A percentile compares a stretch with the other conserved stretches of the same genome.
Conservation (phyloP, 495 filamentous ascomycete genomes). For the Lophium mytilinum region DNA sequence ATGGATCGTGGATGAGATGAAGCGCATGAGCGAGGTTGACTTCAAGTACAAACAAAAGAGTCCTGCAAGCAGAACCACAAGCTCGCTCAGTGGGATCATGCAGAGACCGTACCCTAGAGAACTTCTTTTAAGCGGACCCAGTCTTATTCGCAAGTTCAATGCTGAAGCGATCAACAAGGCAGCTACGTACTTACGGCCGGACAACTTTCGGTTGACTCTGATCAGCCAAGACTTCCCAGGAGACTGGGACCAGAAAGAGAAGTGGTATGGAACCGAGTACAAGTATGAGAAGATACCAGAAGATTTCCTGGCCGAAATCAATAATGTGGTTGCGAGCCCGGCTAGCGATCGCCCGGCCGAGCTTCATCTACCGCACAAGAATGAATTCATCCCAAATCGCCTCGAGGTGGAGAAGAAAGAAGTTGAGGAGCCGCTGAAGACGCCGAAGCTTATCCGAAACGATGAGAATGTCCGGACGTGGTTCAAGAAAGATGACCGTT, state of each 20-base stretch:
- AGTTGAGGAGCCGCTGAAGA: slow-evolving; percentile 59
- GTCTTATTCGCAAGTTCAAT: slow-evolving; percentile 70
- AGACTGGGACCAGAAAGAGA: slow-evolving; percentile 80
- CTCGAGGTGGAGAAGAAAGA: slow-evolving; percentile 94
- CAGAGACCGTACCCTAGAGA: slow-evolving; percentile 80
- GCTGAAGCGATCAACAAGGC: slow-evolving; percentile 65
- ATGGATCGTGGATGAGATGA: slow-evolving; percentile 91
- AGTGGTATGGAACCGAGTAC: slow-evolving; percentile 98
- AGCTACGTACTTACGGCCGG: slow-evolving; percentile 65
- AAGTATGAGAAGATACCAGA: slow-evolving; percentile 71
- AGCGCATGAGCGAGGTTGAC: slow-evolving; percentile 79
- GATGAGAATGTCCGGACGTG: slow-evolving; percentile 78
- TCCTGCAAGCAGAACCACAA: slow-evolving; percentile 79
- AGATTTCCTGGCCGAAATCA: slow-evolving; percentile 63
- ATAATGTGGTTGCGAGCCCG: slow-evolving; percentile 50
- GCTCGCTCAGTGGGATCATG: slow-evolving; percentile 73
- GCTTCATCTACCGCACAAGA: slow-evolving; percentile 82
- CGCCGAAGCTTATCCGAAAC: slow-evolving; percentile 80
- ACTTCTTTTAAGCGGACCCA: slow-evolving; percentile 71
- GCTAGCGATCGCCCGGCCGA: slow-evolving; percentile 53
- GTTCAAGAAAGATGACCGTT: slow-evolving; percentile 98
- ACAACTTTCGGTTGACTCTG: slow-evolving; percentile 80
- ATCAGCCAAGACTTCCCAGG: slow-evolving; percentile 77
- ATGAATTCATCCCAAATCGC: slow-evolving; percentile 92
- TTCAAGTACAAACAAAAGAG: slow-evolving; percentile 94